Base-by-base conservation (phyloP, 495 filamentous ascomycete genomes). In the Penicillium fimorum region DNA sequence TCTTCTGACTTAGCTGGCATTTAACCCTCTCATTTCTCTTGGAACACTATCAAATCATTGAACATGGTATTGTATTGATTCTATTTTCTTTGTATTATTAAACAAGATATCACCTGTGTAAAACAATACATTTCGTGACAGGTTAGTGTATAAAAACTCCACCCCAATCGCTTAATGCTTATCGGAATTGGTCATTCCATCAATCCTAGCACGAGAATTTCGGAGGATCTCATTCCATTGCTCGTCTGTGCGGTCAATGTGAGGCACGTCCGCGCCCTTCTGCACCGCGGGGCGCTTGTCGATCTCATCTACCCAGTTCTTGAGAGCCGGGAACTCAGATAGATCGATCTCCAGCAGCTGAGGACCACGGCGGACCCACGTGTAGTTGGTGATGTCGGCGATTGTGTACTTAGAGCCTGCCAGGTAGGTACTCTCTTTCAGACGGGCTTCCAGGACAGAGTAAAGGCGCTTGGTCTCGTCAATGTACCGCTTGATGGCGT, bases 361-460 rank as follows among this genome's bases (percentile, higher is more conserved):
- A 17, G 18, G 67, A 62, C 0, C 69, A 47, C 35, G 40, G 12
- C 62, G 62, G 13, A 72, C 63, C 75, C 75, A 77, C 1, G 63
- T 42, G 53, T 61, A 77, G 37, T 57, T 71, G 4, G 71, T 68
- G 33, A 77, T 70, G 53, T 77, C 73, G 1, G 75, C 75, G 53
- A 77, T 73, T 0, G 73, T 75, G 40, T 73, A 70, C 49, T 72
- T 75, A 10, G 64, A 47, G 1, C 73, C 73, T 1, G 72, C 73
- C 3, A 75, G 61, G 44, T 72, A 76, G 5, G 71, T 77, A 11
- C 77, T 72, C 40, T 73, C 70, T 42, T 68, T 58, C 47, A 80
- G 72, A 5, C 72, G 64, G 38, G 63, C 65, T 47, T 77, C 73
- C 13, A 77, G 67, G 25, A 77, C 75, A 1, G 66, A 64, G 41